A percentile compares a stretch with the other conserved stretches of the same genome.
Evolutionary conservation across 2,329 filamentous ascomycete species (phyloP).

Genomic region (Herpotrichia juniperi): DNA sequence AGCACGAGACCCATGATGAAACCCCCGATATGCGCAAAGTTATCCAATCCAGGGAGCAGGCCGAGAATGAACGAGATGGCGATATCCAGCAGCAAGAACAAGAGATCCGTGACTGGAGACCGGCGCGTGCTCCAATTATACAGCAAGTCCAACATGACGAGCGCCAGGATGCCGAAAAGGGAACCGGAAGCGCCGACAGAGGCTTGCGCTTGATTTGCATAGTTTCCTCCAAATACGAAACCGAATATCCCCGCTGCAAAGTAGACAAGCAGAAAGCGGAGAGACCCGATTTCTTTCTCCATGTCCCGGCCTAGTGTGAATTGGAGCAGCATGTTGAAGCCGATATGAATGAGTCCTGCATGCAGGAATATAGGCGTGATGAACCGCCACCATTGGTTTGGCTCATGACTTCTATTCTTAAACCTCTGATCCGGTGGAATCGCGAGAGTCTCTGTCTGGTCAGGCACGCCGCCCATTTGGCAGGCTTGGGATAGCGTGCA

Average conservation of each 20-base stretch:
- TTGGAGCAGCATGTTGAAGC: conserved; percentile 92
- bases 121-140: conserved; percentile 88
- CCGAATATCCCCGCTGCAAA: conserved; percentile 92
- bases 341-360: conserved; percentile 91
- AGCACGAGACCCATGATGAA: conserved; percentile 91
- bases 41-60: conserved; percentile 89
- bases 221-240: conserved; percentile 94
- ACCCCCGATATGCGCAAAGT: conserved; percentile 96
- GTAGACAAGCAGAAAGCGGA: conserved; percentile 90
- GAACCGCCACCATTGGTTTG: conserved; percentile 97
- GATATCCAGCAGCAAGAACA: conserved; percentile 85
- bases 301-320: conserved; percentile 90
- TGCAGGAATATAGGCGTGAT: conserved; percentile 96
- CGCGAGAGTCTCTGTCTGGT: conserved; percentile 54
- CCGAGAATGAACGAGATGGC: conserved; percentile 90
- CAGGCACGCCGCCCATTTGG: conserved; percentile 77
- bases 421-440: conserved; percentile 47
- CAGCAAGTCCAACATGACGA: conserved; percentile 85
- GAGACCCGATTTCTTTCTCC: conserved; percentile 84
- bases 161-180: conserved; percentile 88
- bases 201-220: conserved; percentile 78
- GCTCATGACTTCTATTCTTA: conserved; percentile 66
- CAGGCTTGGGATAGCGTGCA: conserved; percentile 83
- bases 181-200: conserved; percentile 87
- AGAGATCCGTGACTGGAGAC: conserved; percentile 80